These are phyloP conservation scores for Ochetophila trinervis DNA, from an alignment of 306 rosid species.

Conservation along the genomic window DNA sequence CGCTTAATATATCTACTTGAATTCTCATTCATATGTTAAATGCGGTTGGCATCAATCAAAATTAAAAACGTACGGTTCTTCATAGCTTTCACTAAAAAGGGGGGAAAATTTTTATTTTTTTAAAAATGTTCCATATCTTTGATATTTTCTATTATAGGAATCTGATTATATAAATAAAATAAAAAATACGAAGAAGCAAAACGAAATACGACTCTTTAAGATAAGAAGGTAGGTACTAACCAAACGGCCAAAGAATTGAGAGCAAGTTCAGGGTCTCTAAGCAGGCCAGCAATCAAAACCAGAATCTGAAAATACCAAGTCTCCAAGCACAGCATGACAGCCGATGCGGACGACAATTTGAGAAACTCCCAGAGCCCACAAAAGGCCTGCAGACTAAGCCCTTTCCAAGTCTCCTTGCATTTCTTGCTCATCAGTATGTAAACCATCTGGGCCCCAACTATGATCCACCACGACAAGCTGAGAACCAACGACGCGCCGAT, in stretches of 20 bases:
- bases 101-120: too few relatives aligned
- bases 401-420: conserved; percentile 54
- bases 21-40: too few relatives aligned
- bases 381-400: conserved; percentile 48
- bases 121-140: too few relatives aligned
- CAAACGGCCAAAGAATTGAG: conserved; percentile 60
- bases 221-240: conserved; percentile 15
- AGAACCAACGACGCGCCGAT: conserved; percentile 54
- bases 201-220: neutral
- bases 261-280: conserved; percentile 54
- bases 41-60: too few relatives aligned
- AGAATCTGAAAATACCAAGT: conserved; percentile 67
- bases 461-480: conserved; percentile 77
- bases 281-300: conserved; percentile 64
- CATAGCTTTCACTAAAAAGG: too few relatives aligned
- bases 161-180: neutral
- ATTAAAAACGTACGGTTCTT: too few relatives aligned
- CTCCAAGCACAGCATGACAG: conserved; percentile 81
- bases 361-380: conserved; percentile 44
- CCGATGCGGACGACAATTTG: conserved; percentile 57
- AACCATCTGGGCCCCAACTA: conserved; percentile 51
- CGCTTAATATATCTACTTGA: too few relatives aligned
- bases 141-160: too few relatives aligned
- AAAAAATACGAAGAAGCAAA: neutral
- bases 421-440: conserved; percentile 26